Base-by-base conservation (phyloP, 306 rosid species). In the Hylodesmum podocarpum region DNA sequence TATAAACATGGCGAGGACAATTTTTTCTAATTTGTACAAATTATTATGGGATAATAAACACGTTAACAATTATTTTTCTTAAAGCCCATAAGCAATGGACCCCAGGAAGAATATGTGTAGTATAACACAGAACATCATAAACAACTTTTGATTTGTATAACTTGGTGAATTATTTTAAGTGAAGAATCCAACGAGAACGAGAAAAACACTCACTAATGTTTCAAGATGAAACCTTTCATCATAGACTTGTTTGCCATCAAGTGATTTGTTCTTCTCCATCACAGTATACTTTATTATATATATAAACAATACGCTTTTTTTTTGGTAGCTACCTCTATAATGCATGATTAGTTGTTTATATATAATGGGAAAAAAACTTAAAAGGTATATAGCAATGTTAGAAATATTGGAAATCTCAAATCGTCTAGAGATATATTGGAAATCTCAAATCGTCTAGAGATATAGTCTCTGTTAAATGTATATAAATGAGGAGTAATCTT, bases 161-260 rank as follows among this genome's bases (percentile, higher is more conserved):
- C 46, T 43, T 18, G 13, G 25, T 0, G 36, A 24, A 65, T 50
- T 64, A 51, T 36, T 66, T 65, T 27, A 66, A 37, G 14, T 11
- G 54, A 27, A 51, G 66, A 76, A 76, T 51, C 73, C 11, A 64
- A 64, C 41, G 36, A 68, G 40, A 53, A 24, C 1, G 40, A 75
- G 80, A 36, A 28, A 76, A 76, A 76, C 67, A 28, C 81, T 41
- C 54, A 53, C 57, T 25, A 51, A 51, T 66, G 66, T 76, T 64
- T 27, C 24, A 15, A 9, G 40, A 49, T 63, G 63, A n/a, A 76
- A 76, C 80, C 50, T 14, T 14, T 27, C 36, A 57, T 73, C 37
- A 24, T 2, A 72, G 36, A 72, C 50, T 72, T 24, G 4, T 50
- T 65, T 49, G 41, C 53, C 51, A 53, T 33, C 59, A 59, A 74